Evolutionary conservation across 441 rosid species (phyloP).

Genomic region (Codiaeum variegatum): DNA sequence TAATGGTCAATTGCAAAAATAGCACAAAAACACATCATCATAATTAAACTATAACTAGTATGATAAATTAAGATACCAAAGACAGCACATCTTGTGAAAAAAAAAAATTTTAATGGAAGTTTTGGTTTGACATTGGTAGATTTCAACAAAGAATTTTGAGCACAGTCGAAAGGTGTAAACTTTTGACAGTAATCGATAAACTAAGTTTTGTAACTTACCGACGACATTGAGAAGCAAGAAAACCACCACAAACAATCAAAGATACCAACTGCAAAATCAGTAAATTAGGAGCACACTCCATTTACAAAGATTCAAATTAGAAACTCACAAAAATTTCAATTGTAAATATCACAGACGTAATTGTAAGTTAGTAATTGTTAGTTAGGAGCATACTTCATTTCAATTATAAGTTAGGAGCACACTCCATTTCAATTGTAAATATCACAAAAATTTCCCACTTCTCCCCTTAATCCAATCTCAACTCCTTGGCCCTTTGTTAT

Average conservation of each 20-base stretch:
- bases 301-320: background rate
- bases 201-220: conserved; percentile 31
- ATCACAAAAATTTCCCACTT: too few relatives aligned
- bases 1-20: too few relatives aligned
- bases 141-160: background rate
- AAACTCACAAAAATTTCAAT: background rate
- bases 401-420: too few relatives aligned
- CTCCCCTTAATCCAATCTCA: too few relatives aligned
- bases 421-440: too few relatives aligned
- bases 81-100: background rate
- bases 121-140: background rate
- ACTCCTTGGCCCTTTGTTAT: too few relatives aligned
- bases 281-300: conserved; percentile 9
- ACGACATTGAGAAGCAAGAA: conserved; percentile 72
- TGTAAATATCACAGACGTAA: background rate
- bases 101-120: background rate
- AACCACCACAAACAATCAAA: conserved; percentile 77
- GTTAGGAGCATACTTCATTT: too few relatives aligned
- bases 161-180: too few relatives aligned
- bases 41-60: too few relatives aligned
- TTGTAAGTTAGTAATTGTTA: too few relatives aligned
- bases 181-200: background rate
- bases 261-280: conserved; percentile 84
- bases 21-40: too few relatives aligned
- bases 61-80: background rate